Conservation (phyloP, 257 asterid genomes). For the Nicotiana knightiana region DNA sequence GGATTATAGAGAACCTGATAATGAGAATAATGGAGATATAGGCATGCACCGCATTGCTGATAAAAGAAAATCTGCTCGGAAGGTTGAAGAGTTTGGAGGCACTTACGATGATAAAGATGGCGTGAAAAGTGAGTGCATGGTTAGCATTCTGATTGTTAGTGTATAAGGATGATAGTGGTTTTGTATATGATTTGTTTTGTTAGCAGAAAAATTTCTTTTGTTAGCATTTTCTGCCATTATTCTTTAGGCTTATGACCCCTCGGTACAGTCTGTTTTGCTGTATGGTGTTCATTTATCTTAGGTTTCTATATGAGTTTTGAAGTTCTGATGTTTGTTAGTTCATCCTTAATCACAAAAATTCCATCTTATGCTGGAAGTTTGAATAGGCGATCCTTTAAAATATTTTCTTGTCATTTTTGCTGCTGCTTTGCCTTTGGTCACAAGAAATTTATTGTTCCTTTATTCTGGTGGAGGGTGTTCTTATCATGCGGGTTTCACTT, state of each 20-base stretch:
- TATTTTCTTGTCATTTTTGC: background rate
- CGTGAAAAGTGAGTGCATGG: constrained; percentile 50
- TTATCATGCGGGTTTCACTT: background rate
- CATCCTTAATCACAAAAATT: background rate
- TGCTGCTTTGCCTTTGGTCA: background rate
- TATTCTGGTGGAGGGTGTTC: background rate
- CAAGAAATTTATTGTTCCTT: background rate
- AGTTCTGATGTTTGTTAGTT: constrained; percentile 1
- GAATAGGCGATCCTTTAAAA: background rate
- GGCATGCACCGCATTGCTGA: constrained; percentile 52
- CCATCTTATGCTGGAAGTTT: background rate
- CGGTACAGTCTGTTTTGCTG: background rate
- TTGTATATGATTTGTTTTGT: background rate
- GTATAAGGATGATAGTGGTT: background rate
- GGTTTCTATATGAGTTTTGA: background rate
- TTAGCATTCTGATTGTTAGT: constrained; percentile 1
- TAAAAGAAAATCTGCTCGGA: constrained; percentile 50
- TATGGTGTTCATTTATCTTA: background rate
- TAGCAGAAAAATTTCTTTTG: background rate
- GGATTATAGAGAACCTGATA: constrained; percentile 48
- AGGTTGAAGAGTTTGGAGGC: constrained; percentile 53
- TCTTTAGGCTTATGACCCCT: background rate
- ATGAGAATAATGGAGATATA: constrained; percentile 47
- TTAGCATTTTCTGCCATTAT: background rate
- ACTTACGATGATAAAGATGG: constrained; percentile 59